Conservation (phyloP, 2,329 filamentous ascomycete species). For the Fusarium armeniacum region DNA sequence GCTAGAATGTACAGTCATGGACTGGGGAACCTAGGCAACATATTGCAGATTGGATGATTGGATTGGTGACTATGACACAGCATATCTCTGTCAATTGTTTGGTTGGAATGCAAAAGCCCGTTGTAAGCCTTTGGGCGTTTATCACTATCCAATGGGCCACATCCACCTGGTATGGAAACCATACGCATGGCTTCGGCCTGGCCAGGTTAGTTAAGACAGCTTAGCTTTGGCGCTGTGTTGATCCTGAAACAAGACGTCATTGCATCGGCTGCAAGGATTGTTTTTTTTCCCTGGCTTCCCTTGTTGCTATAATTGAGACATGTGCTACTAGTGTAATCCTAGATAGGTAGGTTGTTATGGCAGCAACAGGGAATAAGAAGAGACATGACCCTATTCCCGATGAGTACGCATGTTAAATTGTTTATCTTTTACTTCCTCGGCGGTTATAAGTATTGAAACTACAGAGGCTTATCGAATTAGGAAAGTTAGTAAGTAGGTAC, state of each 20-base stretch:
- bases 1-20: constrained; percentile 20
- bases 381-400: constrained; percentile 18
- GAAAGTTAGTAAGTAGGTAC: neutral
- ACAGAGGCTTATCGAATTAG: neutral
- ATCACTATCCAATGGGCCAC: constrained; percentile 21
- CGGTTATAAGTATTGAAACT: neutral
- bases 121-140: constrained; percentile 22
- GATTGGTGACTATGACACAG: constrained; percentile 10
- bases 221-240: constrained; percentile 24
- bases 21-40: constrained; percentile 37
- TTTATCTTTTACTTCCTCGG: neutral
- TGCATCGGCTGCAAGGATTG: constrained; percentile 24
- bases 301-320: constrained; percentile 22
- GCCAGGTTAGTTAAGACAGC: constrained; percentile 32
- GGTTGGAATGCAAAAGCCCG: constrained; percentile 31
- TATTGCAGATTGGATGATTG: neutral
- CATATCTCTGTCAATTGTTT: constrained; percentile 11
- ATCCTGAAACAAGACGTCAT: constrained; percentile 46
- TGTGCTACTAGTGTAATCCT: constrained; percentile 8
- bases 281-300: neutral
- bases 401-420: neutral
- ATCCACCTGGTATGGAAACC: constrained; percentile 28
- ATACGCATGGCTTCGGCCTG: constrained; percentile 1
- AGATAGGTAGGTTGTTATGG: constrained; percentile 18
- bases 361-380: constrained; percentile 31